Base-by-base conservation (phyloP, 352 stramenopile species). In the Thalassiosira mediterranea region DNA sequence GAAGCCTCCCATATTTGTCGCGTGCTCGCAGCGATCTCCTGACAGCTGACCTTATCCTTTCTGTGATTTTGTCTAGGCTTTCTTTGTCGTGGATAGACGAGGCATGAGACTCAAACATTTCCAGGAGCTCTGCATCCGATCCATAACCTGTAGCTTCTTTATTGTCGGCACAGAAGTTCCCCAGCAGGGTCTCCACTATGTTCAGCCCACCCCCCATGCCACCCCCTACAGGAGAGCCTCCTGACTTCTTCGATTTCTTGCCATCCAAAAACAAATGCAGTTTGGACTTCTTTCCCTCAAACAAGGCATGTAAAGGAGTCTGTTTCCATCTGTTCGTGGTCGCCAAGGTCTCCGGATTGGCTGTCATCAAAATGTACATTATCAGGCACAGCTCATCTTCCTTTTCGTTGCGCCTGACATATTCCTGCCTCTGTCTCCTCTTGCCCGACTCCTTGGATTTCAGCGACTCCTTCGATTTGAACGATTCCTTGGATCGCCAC, bases 251-350 rank as follows among this genome's bases (percentile, higher is more conserved):
- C 5, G 44, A 53, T 5, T 23, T 5, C 8, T 53, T 11, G 28
- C 7, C 28, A 31, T 79, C 76, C 49, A 84, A 79, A 13, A 79
- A 23, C 7, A 54, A 65, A 61, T 84, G 76, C 1, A 84, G 37
- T n/a, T 44, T n/a, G 44, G 44, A 53, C 5, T 23, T 5, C 8
- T 53, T 11, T 7, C 7, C 28, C 38, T 79, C 76, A 57, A 84
- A 79, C 13, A 79, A 23, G 11, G 60, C 58, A 61, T 84, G 76
- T 1, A 84, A 10, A 0, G 76, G 71, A 26, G 76, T 84, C 51
- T 84, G 70, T 31, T 32, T 46, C 76, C 70, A 74, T 53, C 46
- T 11, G 48, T 84, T 77, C n/a, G 29, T 32, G 17, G 48, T 69
- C 5, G 57, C 59, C 58, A 72, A 53, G n/a, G 52, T 46, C 4